A percentile compares a stretch with the other conserved stretches of the same genome.
Conservation (phyloP, 2,329 filamentous ascomycete species). For the Zymoseptoria ardabiliae region DNA sequence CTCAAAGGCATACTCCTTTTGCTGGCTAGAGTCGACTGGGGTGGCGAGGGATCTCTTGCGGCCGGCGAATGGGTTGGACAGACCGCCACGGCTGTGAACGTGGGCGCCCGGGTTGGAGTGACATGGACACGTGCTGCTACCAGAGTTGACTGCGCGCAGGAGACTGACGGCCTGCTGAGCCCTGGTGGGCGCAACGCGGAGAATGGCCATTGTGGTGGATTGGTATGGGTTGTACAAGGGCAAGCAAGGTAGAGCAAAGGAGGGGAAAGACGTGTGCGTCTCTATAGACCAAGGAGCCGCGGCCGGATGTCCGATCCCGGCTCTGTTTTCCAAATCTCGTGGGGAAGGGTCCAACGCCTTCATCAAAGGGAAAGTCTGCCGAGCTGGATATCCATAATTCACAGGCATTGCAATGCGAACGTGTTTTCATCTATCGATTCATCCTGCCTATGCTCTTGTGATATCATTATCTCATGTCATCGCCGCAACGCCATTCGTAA, state of each 20-base stretch:
- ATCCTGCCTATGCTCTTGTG: background rate
- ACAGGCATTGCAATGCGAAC: background rate
- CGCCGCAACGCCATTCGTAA: background rate
- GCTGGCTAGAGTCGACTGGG: constrained; percentile 60
- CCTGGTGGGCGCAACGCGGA: constrained; percentile 38
- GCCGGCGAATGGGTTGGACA: constrained; percentile 44
- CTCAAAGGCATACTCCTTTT: constrained; percentile 97
- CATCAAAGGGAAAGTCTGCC: background rate
- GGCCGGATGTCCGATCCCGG: background rate
- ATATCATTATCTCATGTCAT: background rate
- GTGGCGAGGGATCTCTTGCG: constrained; percentile 59
- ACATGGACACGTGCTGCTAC: constrained; percentile 78
- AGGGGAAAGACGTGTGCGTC: background rate
- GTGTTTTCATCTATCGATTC: background rate
- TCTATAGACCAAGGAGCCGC: background rate
- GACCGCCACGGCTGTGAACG: constrained; percentile 49
- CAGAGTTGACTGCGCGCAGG: constrained; percentile 82
- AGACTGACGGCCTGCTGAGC: constrained; percentile 60
- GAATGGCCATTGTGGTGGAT: constrained; percentile 26
- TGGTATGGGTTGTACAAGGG: background rate
- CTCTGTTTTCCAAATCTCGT: background rate
- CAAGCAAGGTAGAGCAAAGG: background rate
- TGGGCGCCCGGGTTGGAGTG: constrained; percentile 83
- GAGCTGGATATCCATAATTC: background rate
- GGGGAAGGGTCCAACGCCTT: background rate